Evolutionary conservation across 2,329 filamentous ascomycete genomes (phyloP).

Genomic region (Epichloe baconii): DNA sequence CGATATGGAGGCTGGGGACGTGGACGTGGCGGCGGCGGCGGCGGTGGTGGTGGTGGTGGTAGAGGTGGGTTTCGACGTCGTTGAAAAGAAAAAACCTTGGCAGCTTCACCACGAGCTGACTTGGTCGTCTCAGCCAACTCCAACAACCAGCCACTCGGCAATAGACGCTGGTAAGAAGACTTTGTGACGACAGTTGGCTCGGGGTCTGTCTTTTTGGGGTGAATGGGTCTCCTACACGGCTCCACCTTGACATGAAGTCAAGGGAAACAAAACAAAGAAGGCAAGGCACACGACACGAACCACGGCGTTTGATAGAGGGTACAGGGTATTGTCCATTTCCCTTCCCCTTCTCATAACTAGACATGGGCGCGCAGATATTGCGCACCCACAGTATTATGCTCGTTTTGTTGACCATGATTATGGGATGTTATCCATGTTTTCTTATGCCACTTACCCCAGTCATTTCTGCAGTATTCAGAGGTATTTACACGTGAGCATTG

Average conservation of each 20-base stretch:
- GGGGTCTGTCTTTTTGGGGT: neutral
- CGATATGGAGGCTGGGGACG: slow-evolving; percentile 61
- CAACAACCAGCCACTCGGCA: slow-evolving; percentile 37
- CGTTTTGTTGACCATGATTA: slow-evolving; percentile 4
- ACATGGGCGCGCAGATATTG: slow-evolving; percentile 7
- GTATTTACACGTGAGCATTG: neutral
- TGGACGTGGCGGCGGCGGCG: slow-evolving; percentile 37
- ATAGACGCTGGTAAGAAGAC: slow-evolving; percentile 35
- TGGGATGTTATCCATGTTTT: neutral
- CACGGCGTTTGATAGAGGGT: slow-evolving; percentile 20
- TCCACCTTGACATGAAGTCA: neutral
- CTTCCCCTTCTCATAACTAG: slow-evolving; percentile 7
- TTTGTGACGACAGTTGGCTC: neutral
- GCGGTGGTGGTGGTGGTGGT: slow-evolving; percentile 15
- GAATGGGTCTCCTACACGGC: neutral
- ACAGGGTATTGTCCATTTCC: slow-evolving; percentile 10
- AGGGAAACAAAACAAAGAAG: neutral
- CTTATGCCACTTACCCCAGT: neutral
- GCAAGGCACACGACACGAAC: slow-evolving; percentile 10
- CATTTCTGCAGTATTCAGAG: neutral
- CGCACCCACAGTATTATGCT: slow-evolving; percentile 5
- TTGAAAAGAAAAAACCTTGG: slow-evolving; percentile 16
- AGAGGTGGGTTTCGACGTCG: slow-evolving; percentile 33
- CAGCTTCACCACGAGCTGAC: slow-evolving; percentile 22
- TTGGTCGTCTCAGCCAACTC: slow-evolving; percentile 28